Evolutionary conservation across 805 yeast genomes (phyloP).

Genomic region (Saccharomycopsis selenospora): DNA sequence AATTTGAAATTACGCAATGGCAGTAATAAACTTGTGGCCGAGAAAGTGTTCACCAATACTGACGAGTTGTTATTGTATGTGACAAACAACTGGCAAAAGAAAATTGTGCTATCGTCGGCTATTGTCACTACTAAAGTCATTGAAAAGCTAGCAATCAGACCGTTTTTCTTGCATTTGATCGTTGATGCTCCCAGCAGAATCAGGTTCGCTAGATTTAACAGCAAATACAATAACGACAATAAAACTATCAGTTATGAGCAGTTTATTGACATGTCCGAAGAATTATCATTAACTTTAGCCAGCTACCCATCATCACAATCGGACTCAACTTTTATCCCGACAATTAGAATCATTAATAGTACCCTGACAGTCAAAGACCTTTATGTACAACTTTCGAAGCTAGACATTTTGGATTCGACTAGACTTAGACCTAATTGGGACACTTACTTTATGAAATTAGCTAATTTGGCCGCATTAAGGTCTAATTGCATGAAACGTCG

Average conservation of each 20-base stretch:
- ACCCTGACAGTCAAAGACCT: slow-evolving; percentile 33
- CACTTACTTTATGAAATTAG: slow-evolving; percentile 87
- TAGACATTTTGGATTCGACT: slow-evolving; percentile 42
- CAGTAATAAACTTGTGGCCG: slow-evolving; percentile 23
- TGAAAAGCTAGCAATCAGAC: slow-evolving; percentile 51
- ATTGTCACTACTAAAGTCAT: slow-evolving; percentile 39
- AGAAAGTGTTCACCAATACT: slow-evolving; percentile 31
- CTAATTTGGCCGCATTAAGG: slow-evolving; percentile 86
- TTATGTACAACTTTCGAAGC: slow-evolving; percentile 31
- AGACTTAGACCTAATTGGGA: slow-evolving; percentile 93
- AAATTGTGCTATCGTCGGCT: slow-evolving; percentile 51
- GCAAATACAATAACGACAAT: slow-evolving; percentile 19
- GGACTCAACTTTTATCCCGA: slow-evolving; percentile 41
- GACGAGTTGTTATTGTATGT: slow-evolving; percentile 49
- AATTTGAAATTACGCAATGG: slow-evolving; percentile 19
- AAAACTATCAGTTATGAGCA: slow-evolving; percentile 21
- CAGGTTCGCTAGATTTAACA: slow-evolving; percentile 29
- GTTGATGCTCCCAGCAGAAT: slow-evolving; percentile 62
- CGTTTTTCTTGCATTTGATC: slow-evolving; percentile 75
- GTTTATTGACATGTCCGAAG: slow-evolving; percentile 37
- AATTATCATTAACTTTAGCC: slow-evolving; percentile 6
- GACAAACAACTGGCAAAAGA: slow-evolving; percentile 57
- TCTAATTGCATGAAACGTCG: slow-evolving; percentile 96
- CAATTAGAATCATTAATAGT: slow-evolving; percentile 51
- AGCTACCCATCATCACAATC: slow-evolving; percentile 29